These are phyloP conservation scores for Luffa aegyptiaca DNA, from an alignment of 306 rosid genomes.

Conservation along the genomic window DNA sequence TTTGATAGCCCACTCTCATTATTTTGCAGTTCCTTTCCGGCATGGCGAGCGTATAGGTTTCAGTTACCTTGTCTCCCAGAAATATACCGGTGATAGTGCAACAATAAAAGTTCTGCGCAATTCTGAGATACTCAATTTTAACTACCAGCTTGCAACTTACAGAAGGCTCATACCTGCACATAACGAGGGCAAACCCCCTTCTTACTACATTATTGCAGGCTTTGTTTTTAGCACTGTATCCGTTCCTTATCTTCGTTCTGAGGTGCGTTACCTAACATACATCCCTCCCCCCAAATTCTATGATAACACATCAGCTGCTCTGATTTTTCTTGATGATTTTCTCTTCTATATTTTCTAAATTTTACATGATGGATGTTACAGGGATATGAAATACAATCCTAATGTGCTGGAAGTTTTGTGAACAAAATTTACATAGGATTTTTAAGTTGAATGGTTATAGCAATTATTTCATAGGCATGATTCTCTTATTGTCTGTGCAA, in stretches of 20 bases:
- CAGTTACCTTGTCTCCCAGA: slow-evolving; percentile 52
- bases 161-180: slow-evolving; percentile 85
- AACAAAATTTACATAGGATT: background rate
- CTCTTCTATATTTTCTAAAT: background rate
- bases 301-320: background rate
- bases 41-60: slow-evolving; percentile 96
- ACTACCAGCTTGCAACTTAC: slow-evolving; percentile 53
- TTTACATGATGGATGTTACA: background rate
- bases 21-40: slow-evolving; percentile 59
- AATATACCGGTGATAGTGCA: slow-evolving; percentile 43
- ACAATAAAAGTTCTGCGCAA: slow-evolving; percentile 58
- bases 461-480: background rate
- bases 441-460: background rate
- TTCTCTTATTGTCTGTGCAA: background rate
- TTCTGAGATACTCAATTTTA: slow-evolving; percentile 39
- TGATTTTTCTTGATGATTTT: background rate
- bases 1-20: background rate
- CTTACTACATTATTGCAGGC: slow-evolving; percentile 90
- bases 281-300: background rate
- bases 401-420: background rate
- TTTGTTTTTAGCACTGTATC: slow-evolving; percentile 79
- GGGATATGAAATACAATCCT: background rate
- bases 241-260: slow-evolving; percentile 95
- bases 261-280: slow-evolving; percentile 39
- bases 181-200: slow-evolving; percentile 86